Base-by-base conservation (phyloP, 2,329 filamentous ascomycete species). In the Scytalidium sp. region DNA sequence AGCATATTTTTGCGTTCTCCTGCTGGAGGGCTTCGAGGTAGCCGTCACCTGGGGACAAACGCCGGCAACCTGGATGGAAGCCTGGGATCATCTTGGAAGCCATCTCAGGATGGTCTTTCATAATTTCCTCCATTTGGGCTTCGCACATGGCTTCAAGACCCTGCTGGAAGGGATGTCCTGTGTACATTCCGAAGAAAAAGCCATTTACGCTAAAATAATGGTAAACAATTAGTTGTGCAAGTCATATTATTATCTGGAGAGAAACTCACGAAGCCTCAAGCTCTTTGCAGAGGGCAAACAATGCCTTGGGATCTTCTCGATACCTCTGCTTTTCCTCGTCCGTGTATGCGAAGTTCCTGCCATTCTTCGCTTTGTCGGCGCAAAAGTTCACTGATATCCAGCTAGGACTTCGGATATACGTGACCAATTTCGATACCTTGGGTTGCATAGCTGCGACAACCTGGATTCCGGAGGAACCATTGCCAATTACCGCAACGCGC, bases 381-480 rank as follows among this genome's bases (percentile, higher is more conserved):
- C n/a, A 23, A 19, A 47, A 41, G 20, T 72, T 60, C 13, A 32
- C 17, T 29, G 47, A 71, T 1, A 78, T 67, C 74, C 74, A 78
- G 0, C 72, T 75, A 2, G 72, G 72, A 21, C 73, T 68, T 8
- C 75, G 70, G 45, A 78, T 74, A 51, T 78, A 77, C n/a, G 70
- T 75, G 3, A 68, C 74, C 7, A 74, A 62, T 32, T 70, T 68
- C 66, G 59, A 0, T 20, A 50, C 47, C 5, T 41, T 42, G 3
- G 71, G 64, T 47, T 72, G 70, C 39, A 65, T 48, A 32, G 56
- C 48, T 10, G 63, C 56, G 11, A 64, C 47, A 23, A 64, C 60
- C 21, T 43, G 40, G 20, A 61, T 59, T 2, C 53, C 69, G 6
- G 65, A 64, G 22, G 66, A 61, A 5, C 69, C 67, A 46, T 63